Conservation (phyloP, 805 yeast genomes). For the Kazachstania martiniae region DNA sequence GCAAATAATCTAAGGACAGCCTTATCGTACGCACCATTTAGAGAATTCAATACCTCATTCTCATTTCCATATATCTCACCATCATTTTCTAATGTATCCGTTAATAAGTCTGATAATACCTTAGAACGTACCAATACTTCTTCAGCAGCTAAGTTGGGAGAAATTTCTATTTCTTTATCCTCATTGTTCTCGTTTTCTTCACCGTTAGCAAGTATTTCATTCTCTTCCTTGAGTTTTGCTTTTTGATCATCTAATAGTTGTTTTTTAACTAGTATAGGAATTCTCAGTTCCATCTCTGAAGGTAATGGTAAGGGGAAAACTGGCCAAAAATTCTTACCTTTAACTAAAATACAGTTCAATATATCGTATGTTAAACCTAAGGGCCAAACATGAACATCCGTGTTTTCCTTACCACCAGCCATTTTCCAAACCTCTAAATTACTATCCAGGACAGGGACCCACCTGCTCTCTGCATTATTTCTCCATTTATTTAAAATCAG, state of each 20-base stretch:
- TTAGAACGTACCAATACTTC: conserved; percentile 53
- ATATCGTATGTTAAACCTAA: conserved; percentile 63
- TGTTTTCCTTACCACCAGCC: conserved; percentile 35
- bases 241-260: conserved; percentile 22
- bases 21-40: conserved; percentile 58
- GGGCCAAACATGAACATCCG: conserved; percentile 75
- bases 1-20: conserved; percentile 70
- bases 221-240: conserved; percentile 21
- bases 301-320: conserved; percentile 79
- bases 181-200: conserved; percentile 9
- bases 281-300: conserved; percentile 56
- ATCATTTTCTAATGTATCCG: conserved; percentile 42
- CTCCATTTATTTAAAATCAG: conserved; percentile 73
- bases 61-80: conserved; percentile 35
- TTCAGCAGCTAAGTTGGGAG: conserved; percentile 35
- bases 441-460: conserved; percentile 74
- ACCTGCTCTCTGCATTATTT: conserved; percentile 58
- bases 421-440: conserved; percentile 37
- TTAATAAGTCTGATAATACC: conserved; percentile 49
- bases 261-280: conserved; percentile 43
- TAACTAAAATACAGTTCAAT: conserved; percentile 63
- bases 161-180: conserved; percentile 20
- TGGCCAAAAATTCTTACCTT: conserved; percentile 59
- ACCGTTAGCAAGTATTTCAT: conserved; percentile 15
- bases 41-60: conserved; percentile 40